Base-by-base conservation (phyloP, 371 early-diverging fungal genomes). In the Syncephalis fuscata region DNA sequence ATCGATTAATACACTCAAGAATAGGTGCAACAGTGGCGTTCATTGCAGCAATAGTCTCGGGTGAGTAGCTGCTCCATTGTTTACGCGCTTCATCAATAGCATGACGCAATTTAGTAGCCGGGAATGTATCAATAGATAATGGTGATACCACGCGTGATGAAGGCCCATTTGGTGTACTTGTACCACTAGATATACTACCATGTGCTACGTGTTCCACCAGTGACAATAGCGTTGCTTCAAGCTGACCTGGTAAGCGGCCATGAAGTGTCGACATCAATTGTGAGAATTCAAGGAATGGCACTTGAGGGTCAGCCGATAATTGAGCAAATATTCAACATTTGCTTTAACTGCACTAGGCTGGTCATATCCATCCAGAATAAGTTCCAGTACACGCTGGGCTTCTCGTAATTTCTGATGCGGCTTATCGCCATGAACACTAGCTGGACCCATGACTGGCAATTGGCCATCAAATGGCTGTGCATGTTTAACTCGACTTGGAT, bases 341-440 rank as follows among this genome's bases (percentile, higher is more conserved):
- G 75, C 58, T 47, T 71, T 61, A 32, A 78, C 58, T 60, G 82
- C 63, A 20, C 70, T 75, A 44, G 80, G 76, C 58, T 77, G 76
- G 57, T 91, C 91, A 61, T 85, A 96, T 23, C 97, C 97, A 48
- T 82, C 80, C 44, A 94, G 69, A 17, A 92, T 76, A 45, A 74
- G 69, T 46, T 85, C 80, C 25, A 92, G 64, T 27, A 67, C 60
- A 21, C 62, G 51, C 52, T 68, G 71, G 49, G 74, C 57, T 40
- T 77, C 74, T 21, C 73, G 66, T 70, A 78, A 80, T 49, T 77
- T 72, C 60, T 93, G 93, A 55, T 91, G 82, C 3, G 77, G 71
- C 71, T 84, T 85, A 56, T 79, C 85, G 62, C 80, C 87, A 51
- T 60, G 65, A 39, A 79, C 63, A 27, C 80, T 74, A 42, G 85